Percentiles rank a stretch among this genome's conserved stretches.
These are phyloP conservation scores for Glaciozyma martinii DNA, from an alignment of 768 basidiomycete genomes.

Conservation along the genomic window DNA sequence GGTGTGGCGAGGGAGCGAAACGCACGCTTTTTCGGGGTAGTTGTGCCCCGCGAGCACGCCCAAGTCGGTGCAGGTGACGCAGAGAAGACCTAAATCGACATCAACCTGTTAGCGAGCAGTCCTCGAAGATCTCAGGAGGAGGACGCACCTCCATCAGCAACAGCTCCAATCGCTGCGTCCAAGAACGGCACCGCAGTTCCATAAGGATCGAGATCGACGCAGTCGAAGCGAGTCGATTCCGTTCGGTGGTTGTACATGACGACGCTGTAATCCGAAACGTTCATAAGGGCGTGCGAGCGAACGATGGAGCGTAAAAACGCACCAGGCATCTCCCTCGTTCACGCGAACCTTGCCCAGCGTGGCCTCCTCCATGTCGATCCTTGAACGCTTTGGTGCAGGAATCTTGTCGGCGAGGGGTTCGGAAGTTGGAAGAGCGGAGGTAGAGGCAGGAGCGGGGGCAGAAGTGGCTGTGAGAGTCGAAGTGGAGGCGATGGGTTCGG, in stretches of 20 bases:
- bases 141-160: conserved; percentile 71
- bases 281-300: too few relatives aligned
- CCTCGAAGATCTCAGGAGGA: background rate
- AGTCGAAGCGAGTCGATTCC: conserved; percentile 67
- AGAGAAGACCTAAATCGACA: conserved; percentile 64
- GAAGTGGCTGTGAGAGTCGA: background rate
- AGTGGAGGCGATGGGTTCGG: background rate
- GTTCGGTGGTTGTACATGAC: conserved; percentile 83
- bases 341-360: conserved; percentile 57
- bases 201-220: conserved; percentile 96
- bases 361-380: conserved; percentile 20
- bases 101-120: background rate
- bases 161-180: conserved; percentile 80
- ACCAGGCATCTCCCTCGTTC: conserved; percentile 94
- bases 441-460: background rate
- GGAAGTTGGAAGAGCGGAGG: too few relatives aligned
- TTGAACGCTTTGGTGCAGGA: background rate
- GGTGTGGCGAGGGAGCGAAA: background rate
- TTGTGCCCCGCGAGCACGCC: conserved; percentile 87
- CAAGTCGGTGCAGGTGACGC: conserved; percentile 93
- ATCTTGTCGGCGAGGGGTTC: too few relatives aligned
- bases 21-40: conserved; percentile 92
- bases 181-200: conserved; percentile 96
- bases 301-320: conserved; percentile 28
- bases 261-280: conserved; percentile 46